Percentiles rank a stretch among this genome's conserved stretches.
phyloP scores from a whole-genome alignment of 2,329 filamentous ascomycete genomes.

The Septoria linicola region DNA sequence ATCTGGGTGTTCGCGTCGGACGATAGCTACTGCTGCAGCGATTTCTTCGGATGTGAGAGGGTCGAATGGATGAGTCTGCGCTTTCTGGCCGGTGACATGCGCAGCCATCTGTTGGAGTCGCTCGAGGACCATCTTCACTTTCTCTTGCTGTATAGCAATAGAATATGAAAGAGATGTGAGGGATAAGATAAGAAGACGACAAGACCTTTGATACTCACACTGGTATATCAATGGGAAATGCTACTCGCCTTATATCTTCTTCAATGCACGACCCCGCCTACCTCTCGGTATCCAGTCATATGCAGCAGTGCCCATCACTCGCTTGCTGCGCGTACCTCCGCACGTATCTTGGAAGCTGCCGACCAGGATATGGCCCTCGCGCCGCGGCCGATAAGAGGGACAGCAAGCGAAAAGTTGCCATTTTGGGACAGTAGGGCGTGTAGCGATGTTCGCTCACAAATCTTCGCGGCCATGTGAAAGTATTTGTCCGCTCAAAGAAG shows the following conservation, averaged over 20 bases:
- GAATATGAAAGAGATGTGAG: background rate
- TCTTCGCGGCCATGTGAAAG: too few species aligned
- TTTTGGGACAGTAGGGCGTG: background rate
- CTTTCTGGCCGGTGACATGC: conserved; percentile 57
- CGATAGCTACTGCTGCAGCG: conserved; percentile 64
- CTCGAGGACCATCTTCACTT: conserved; percentile 34
- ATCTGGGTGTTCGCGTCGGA: conserved; percentile 67
- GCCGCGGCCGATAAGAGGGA: conserved; percentile 9
- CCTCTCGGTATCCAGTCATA: background rate
- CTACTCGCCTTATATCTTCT: background rate
- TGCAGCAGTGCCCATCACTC: background rate
- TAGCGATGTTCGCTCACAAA: background rate
- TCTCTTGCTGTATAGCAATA: background rate
- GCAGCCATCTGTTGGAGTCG: conserved; percentile 50
- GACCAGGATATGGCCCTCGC: background rate
- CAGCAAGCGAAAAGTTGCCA: conserved; percentile 5
- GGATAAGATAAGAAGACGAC: background rate
- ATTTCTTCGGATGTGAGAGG: conserved; percentile 74
- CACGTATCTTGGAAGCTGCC: conserved; percentile 2
- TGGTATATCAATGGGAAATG: too few species aligned
- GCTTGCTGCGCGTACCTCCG: background rate
- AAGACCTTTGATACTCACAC: background rate
- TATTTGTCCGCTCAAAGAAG: too few species aligned
- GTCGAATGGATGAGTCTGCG: conserved; percentile 70
- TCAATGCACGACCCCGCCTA: conserved; percentile 8